phyloP scores from a whole-genome alignment of 1,139 yeast genomes.

The Geotrichum reessii region DNA sequence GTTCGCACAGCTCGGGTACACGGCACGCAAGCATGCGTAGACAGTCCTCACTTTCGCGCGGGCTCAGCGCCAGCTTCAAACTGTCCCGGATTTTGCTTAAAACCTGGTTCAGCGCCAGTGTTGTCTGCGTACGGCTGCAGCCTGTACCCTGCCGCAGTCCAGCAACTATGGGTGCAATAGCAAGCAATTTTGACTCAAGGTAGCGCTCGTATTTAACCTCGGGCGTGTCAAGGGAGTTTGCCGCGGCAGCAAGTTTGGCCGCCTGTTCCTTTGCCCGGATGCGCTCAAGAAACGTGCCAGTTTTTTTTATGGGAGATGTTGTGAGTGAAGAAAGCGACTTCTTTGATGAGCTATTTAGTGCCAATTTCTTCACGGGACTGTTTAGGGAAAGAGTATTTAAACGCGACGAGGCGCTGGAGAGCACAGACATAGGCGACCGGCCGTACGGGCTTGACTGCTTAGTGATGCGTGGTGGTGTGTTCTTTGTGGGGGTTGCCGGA shows the following conservation, averaged over 20 bases:
- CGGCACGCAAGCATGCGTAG: slow-evolving; percentile 11
- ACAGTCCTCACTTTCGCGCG: slow-evolving; percentile 11
- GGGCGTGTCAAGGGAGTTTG: slow-evolving; percentile 7
- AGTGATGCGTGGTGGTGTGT: not conserved
- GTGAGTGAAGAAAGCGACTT: not conserved
- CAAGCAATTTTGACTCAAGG: slow-evolving; percentile 14
- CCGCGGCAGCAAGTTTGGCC: slow-evolving; percentile 12
- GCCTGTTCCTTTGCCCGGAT: slow-evolving; percentile 33
- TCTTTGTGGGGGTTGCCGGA: not conserved
- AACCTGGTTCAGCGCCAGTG: slow-evolving; percentile 8
- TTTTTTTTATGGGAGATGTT: not conserved
- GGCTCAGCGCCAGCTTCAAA: slow-evolving; percentile 3
- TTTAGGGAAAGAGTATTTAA: not conserved
- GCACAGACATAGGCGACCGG: slow-evolving; percentile 3
- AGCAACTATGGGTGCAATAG: slow-evolving; percentile 12
- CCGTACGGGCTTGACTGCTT: not conserved
- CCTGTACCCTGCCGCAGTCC: slow-evolving; percentile 12
- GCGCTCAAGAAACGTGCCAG: slow-evolving; percentile 31
- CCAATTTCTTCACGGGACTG: not conserved
- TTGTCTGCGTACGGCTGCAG: not conserved
- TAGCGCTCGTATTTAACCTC: slow-evolving; percentile 7
- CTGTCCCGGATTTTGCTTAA: slow-evolving; percentile 16
- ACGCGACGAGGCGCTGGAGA: not conserved
- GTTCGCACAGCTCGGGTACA: slow-evolving; percentile 14
- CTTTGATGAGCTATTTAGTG: not conserved